Percentiles rank a stretch among this genome's conserved stretches.
Conservation (phyloP, 495 filamentous ascomycete species). For the Xylaria palmicola region DNA sequence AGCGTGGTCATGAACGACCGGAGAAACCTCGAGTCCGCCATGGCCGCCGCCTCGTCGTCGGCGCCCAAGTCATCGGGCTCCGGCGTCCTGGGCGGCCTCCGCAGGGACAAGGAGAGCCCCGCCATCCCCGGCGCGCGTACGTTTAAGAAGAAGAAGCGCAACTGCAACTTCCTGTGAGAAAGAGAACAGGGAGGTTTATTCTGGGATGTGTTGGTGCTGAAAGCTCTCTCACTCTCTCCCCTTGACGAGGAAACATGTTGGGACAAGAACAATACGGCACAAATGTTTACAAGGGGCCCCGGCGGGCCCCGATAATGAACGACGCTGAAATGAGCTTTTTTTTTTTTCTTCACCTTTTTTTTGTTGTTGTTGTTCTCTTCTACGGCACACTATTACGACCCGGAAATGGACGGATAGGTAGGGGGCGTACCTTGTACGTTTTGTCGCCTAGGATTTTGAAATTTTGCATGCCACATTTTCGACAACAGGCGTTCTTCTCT, state of each 20-base stretch:
- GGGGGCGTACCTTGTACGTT: constrained; percentile 9
- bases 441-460: background rate
- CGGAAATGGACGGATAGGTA: constrained; percentile 15
- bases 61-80: constrained; percentile 20
- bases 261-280: constrained; percentile 10
- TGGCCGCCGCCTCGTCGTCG: constrained; percentile 36
- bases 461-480: constrained; percentile 5
- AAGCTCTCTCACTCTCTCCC: too few relatives aligned
- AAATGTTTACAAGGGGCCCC: constrained; percentile 14
- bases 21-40: constrained; percentile 43
- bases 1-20: constrained; percentile 74
- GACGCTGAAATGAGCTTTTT: constrained; percentile 16
- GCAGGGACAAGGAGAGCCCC: constrained; percentile 21
- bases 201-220: too few relatives aligned
- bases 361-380: background rate
- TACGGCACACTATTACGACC: constrained; percentile 4
- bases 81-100: constrained; percentile 4
- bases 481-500: constrained; percentile 16
- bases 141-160: constrained; percentile 62
- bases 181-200: too few relatives aligned
- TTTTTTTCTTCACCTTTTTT: constrained; percentile 13
- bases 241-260: too few relatives aligned
- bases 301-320: constrained; percentile 13
- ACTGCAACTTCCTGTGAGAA: constrained; percentile 68
- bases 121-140: constrained; percentile 34